A percentile compares a stretch with the other conserved stretches of the same genome.
Evolutionary conservation across 2,329 filamentous ascomycete species (phyloP).

Genomic region (Fusarium protoensiforme): DNA sequence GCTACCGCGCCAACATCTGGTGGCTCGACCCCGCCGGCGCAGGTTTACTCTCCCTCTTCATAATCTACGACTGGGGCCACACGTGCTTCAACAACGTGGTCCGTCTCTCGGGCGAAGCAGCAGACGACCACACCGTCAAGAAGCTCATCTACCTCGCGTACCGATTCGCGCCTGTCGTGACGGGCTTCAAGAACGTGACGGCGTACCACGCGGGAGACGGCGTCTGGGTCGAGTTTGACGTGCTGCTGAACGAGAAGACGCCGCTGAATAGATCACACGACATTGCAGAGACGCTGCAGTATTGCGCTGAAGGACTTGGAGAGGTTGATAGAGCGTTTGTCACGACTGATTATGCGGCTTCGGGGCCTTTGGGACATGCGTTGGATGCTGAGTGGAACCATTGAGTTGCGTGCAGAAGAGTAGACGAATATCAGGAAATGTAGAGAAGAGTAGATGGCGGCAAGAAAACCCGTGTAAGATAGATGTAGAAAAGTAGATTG

Average conservation of each 20-base stretch:
- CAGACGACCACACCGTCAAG: slow-evolving; percentile 42
- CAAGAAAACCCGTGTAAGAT: not conserved
- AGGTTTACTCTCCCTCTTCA: slow-evolving; percentile 70
- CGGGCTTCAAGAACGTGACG: slow-evolving; percentile 48
- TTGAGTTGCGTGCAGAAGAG: not conserved
- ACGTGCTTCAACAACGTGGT: slow-evolving; percentile 55
- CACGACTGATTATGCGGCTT: slow-evolving; percentile 48
- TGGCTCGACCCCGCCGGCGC: slow-evolving; percentile 75
- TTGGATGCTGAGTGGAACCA: slow-evolving; percentile 43
- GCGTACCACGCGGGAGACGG: slow-evolving; percentile 50
- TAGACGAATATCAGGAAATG: not conserved
- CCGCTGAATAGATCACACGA: slow-evolving; percentile 46
- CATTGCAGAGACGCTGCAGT: slow-evolving; percentile 49
- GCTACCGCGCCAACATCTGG: slow-evolving; percentile 68
- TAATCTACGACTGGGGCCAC: slow-evolving; percentile 75
- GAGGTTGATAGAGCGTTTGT: slow-evolving; percentile 49
- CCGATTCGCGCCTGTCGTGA: slow-evolving; percentile 46
- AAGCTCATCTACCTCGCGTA: slow-evolving; percentile 49
- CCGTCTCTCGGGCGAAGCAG: slow-evolving; percentile 47
- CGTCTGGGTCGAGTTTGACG: slow-evolving; percentile 49
- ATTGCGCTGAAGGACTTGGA: slow-evolving; percentile 46
- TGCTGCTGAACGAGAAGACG: slow-evolving; percentile 47
- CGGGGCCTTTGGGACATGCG: slow-evolving; percentile 46
- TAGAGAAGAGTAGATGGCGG: not conserved
- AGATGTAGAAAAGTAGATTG: not conserved